phyloP scores from a whole-genome alignment of 2,329 filamentous ascomycete species.

The Venturia pyrina region DNA sequence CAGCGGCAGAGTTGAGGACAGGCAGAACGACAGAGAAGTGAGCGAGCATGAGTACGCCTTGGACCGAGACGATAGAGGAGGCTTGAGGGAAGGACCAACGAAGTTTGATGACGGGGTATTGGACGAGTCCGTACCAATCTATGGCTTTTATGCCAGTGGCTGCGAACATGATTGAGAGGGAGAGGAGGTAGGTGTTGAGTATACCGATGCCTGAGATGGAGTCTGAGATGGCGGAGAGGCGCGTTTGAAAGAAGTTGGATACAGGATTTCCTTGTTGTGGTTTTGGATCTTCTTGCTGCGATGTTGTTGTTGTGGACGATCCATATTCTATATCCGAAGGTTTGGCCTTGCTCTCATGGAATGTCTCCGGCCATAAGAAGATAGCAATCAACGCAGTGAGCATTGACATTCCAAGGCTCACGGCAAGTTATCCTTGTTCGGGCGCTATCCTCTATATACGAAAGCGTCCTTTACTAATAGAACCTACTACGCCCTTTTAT shows the following conservation, averaged over 20 bases:
- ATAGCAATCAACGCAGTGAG: conserved; percentile 5
- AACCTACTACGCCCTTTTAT: no score
- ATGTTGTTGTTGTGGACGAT: background rate
- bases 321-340: background rate
- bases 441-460: no score
- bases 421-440: no score
- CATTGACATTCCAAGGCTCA: conserved; percentile 4
- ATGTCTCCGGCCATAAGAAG: conserved; percentile 5
- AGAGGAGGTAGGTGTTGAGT: conserved; percentile 7
- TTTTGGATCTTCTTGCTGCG: background rate
- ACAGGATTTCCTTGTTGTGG: background rate
- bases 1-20: background rate
- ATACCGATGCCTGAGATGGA: conserved; percentile 9
- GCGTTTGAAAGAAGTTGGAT: no score
- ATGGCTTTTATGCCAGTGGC: conserved; percentile 13
- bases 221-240: background rate
- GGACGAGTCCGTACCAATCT: conserved; percentile 13
- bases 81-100: conserved; percentile 13
- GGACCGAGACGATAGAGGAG: conserved; percentile 6
- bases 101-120: conserved; percentile 13
- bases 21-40: conserved; percentile 11
- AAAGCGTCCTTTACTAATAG: no score
- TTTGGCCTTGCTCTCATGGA: conserved; percentile 8
- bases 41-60: conserved; percentile 12
- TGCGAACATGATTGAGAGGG: conserved; percentile 10